These are phyloP conservation scores for Xylaria longipes DNA, from an alignment of 495 filamentous ascomycete genomes.

Conservation along the genomic window DNA sequence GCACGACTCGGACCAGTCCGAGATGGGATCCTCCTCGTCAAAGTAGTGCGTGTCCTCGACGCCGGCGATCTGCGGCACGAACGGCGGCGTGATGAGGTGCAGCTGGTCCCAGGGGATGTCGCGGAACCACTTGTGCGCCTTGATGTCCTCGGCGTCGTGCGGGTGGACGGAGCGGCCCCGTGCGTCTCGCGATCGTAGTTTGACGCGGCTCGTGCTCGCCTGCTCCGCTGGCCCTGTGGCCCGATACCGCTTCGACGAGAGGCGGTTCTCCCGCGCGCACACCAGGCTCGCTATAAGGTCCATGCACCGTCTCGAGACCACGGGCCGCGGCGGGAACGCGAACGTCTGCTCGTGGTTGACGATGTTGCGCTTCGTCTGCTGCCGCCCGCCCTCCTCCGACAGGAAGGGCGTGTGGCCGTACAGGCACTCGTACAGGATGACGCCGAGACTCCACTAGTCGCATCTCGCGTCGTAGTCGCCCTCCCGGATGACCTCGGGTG, in stretches of 20 bases:
- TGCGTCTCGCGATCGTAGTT: conserved; percentile 40
- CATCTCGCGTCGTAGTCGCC: conserved; percentile 88
- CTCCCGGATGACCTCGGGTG: conserved; percentile 87
- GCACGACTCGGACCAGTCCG: conserved; percentile 53
- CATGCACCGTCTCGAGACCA: conserved; percentile 66
- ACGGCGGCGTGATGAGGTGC: conserved; percentile 73
- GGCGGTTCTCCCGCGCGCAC: conserved; percentile 74
- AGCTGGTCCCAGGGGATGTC: conserved; percentile 71
- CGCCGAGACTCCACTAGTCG: conserved; percentile 95
- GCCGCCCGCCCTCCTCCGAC: conserved; percentile 70
- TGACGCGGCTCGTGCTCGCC: conserved; percentile 21
- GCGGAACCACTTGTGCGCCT: conserved; percentile 74
- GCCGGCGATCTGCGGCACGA: conserved; percentile 70
- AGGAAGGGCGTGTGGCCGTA: conserved; percentile 92
- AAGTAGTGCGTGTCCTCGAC: conserved; percentile 90
- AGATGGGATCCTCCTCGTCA: conserved; percentile 76
- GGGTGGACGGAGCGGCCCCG: conserved; percentile 72
- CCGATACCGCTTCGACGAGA: conserved; percentile 74
- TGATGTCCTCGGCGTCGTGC: conserved; percentile 79
- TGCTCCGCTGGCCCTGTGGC: conserved; percentile 35
- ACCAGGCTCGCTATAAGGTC: conserved; percentile 79
- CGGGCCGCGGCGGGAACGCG: conserved; percentile 68
- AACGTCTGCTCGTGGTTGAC: conserved; percentile 59
- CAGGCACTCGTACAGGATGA: conserved; percentile 92
- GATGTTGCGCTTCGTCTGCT: conserved; percentile 81